Conservation (phyloP, 208 protist species). For the Sergeia podlipaevii region DNA sequence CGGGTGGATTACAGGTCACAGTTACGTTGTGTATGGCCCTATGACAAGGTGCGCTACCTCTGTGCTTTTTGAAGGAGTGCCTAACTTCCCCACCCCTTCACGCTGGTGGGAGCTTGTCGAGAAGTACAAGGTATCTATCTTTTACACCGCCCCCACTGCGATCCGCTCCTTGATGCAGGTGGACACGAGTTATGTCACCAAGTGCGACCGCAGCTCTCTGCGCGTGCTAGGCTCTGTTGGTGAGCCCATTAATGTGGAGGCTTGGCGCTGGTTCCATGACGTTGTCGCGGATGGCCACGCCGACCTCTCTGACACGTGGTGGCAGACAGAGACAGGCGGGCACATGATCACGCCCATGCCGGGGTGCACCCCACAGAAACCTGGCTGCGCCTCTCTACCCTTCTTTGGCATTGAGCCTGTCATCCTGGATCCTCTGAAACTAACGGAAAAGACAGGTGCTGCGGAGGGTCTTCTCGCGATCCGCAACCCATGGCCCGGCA, state of each 20-base stretch:
- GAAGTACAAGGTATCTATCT: conserved; percentile 93
- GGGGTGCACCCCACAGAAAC: conserved; percentile 92
- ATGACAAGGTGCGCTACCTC: conserved; percentile 94
- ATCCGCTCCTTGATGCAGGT: conserved; percentile 84
- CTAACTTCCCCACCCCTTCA: conserved; percentile 82
- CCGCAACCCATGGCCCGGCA: conserved; percentile 88
- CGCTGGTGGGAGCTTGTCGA: conserved; percentile 95
- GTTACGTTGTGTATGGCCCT: conserved; percentile 98
- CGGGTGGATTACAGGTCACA: conserved; percentile 98
- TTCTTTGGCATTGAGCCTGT: conserved; percentile 96
- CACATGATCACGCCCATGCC: conserved; percentile 96
- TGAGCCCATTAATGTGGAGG: conserved; percentile 95
- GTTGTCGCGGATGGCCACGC: conserved; percentile 90
- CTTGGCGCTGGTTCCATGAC: conserved; percentile 93
- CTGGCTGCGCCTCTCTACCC: conserved; percentile 92
- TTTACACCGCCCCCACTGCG: conserved; percentile 98
- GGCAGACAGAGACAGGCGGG: conserved; percentile 98
- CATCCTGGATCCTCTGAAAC: conserved; percentile 75
- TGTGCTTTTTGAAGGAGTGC: conserved; percentile 95
- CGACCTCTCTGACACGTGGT: conserved; percentile 97
- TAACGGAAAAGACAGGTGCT: conserved; percentile 44
- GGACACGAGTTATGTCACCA: conserved; percentile 68
- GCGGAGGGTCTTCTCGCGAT: conserved; percentile 89
- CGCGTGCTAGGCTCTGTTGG: conserved; percentile 96
- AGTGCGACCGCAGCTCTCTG: conserved; percentile 75